These are phyloP conservation scores for Thraustochytrium sp. DNA, from an alignment of 352 stramenopile species.

Conservation along the genomic window DNA sequence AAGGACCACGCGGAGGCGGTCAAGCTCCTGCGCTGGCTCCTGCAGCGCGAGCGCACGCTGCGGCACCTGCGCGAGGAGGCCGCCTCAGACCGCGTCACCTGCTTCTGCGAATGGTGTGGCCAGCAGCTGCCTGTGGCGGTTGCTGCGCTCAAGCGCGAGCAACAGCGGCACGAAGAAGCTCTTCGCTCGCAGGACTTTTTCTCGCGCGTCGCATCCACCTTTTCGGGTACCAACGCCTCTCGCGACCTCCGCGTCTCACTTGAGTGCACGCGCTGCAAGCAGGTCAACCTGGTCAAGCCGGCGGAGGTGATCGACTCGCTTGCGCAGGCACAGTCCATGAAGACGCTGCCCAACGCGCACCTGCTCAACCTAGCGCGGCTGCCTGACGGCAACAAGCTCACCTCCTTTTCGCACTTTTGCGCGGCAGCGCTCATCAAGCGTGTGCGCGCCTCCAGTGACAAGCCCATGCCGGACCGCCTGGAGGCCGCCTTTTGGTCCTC, in stretches of 20 bases:
- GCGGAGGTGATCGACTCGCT: not conserved
- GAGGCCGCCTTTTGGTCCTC: not conserved
- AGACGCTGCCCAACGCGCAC: not conserved
- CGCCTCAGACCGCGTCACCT: not conserved
- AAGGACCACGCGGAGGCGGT: not conserved
- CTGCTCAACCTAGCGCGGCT: not conserved
- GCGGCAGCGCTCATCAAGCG: not conserved
- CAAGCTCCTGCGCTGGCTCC: conserved; percentile 1
- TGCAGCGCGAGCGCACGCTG: conserved; percentile 6
- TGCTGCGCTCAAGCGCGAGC: not conserved
- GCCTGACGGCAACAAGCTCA: not conserved
- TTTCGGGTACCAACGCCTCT: not conserved
- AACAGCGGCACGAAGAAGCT: not conserved
- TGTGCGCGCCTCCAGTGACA: not conserved
- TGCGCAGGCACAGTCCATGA: not conserved
- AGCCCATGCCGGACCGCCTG: not conserved
- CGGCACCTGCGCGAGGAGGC: not conserved
- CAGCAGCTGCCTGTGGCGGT: not conserved
- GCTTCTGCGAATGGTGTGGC: conserved; percentile 22
- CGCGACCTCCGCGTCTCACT: not conserved
- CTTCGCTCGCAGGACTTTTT: not conserved
- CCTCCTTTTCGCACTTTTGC: not conserved
- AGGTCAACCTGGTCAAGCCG: not conserved
- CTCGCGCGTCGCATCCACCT: not conserved
- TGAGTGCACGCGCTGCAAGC: conserved; percentile 7